phyloP scores from a whole-genome alignment of 441 rosid species.

The Euphorbia corollata region DNA sequence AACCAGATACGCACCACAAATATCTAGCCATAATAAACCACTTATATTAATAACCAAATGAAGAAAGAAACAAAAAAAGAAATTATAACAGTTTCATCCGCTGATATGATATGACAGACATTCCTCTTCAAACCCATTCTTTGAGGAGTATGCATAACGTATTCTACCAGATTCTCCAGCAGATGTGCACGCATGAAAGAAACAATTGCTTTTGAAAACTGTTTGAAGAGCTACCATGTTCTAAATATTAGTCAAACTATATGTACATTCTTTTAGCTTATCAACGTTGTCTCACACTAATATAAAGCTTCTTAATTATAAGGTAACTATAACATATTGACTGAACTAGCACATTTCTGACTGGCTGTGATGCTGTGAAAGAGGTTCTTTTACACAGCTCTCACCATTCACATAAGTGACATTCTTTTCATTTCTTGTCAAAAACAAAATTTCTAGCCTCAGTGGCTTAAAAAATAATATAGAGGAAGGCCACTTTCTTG shows the following conservation, averaged over 20 bases:
- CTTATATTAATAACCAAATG: background rate
- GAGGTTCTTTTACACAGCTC: background rate
- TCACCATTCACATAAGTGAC: background rate
- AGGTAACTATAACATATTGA: background rate
- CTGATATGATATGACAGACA: background rate
- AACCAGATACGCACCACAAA: background rate
- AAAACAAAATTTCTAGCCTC: background rate
- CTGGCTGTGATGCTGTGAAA: background rate
- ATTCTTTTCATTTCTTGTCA: background rate
- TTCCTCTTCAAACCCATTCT: slow-evolving; percentile 7
- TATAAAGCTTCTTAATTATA: background rate
- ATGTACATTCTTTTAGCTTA: background rate
- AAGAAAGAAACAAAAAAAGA: background rate
- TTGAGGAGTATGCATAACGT: background rate
- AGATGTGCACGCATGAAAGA: background rate
- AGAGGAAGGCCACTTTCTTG: background rate
- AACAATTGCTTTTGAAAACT: slow-evolving; percentile 2
- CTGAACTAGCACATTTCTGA: background rate
- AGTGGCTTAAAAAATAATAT: background rate
- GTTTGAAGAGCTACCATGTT: background rate
- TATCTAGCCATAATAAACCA: background rate
- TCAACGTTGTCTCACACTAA: background rate
- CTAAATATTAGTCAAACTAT: background rate
- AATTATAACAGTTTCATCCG: background rate
- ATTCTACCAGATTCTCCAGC: slow-evolving; percentile 5